Percentiles rank a stretch among this genome's conserved stretches.
Evolutionary conservation across 768 basidiomycete genomes (phyloP).

Genomic region (Hemileccinum impolitum): DNA sequence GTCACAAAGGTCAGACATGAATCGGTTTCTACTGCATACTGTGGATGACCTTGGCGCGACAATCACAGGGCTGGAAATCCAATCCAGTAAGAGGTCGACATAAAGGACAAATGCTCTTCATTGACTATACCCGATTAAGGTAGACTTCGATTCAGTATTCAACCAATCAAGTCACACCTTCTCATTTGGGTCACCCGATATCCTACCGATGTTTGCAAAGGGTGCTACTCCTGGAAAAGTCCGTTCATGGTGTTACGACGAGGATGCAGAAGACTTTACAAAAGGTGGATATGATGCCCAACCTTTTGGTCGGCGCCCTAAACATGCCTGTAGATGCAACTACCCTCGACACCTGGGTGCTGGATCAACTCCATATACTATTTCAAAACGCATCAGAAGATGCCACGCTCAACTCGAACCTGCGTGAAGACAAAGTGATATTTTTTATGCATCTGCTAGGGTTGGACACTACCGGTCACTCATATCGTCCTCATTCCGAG

Average conservation of each 20-base stretch:
- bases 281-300: conserved; percentile 47
- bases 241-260: conserved; percentile 71
- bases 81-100: conserved; percentile 54
- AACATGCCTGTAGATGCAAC: conserved; percentile 57
- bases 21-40: background rate
- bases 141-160: conserved; percentile 87
- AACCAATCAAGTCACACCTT: conserved; percentile 77
- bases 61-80: conserved; percentile 72
- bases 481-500: conserved; percentile 78
- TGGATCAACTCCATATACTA: conserved; percentile 61
- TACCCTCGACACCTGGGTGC: conserved; percentile 72
- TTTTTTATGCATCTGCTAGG: conserved; percentile 86
- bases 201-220: conserved; percentile 82
- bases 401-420: conserved; percentile 42
- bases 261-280: conserved; percentile 82
- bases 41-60: conserved; percentile 3
- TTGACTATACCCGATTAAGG: conserved; percentile 24
- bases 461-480: conserved; percentile 83
- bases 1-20: conserved; percentile 64
- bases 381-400: conserved; percentile 63
- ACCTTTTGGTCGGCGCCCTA: background rate
- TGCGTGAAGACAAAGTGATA: conserved; percentile 59
- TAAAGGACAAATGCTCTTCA: background rate
- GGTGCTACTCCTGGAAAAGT: conserved; percentile 71
- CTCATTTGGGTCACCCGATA: conserved; percentile 86